Evolutionary conservation across 306 rosid genomes (phyloP).

Genomic region (Urtica urens): DNA sequence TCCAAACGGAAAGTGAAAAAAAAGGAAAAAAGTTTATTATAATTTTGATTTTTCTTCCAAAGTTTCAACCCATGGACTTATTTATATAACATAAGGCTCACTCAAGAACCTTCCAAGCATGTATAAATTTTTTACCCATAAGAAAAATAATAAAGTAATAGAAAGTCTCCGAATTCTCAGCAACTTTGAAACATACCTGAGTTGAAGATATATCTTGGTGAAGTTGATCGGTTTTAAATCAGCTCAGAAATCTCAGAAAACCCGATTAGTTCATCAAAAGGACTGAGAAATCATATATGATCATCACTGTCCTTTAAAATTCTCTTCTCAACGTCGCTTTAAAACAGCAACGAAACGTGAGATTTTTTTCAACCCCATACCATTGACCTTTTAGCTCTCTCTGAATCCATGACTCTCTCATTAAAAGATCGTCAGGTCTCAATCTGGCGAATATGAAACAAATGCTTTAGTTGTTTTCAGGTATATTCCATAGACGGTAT

Average conservation of each 20-base stretch:
- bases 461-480: too few relatives aligned
- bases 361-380: conserved; percentile 4
- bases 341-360: not conserved
- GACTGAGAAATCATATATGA: too few relatives aligned
- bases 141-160: too few relatives aligned
- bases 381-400: not conserved
- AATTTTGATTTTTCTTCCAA: not conserved
- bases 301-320: too few relatives aligned
- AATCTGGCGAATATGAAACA: too few relatives aligned
- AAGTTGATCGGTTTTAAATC: not conserved
- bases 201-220: not conserved
- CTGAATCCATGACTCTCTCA: not conserved
- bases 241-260: not conserved
- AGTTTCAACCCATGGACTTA: not conserved
- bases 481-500: too few relatives aligned
- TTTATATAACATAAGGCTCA: not conserved
- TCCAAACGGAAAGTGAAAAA: too few relatives aligned
- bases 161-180: not conserved
- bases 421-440: not conserved
- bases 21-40: too few relatives aligned
- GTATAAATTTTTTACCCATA: too few relatives aligned
- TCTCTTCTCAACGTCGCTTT: too few relatives aligned
- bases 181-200: not conserved
- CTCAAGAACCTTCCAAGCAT: too few relatives aligned
- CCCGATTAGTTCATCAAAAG: not conserved